Base-by-base conservation (phyloP, 257 asterid species). In the Nicotiana attenuata region DNA sequence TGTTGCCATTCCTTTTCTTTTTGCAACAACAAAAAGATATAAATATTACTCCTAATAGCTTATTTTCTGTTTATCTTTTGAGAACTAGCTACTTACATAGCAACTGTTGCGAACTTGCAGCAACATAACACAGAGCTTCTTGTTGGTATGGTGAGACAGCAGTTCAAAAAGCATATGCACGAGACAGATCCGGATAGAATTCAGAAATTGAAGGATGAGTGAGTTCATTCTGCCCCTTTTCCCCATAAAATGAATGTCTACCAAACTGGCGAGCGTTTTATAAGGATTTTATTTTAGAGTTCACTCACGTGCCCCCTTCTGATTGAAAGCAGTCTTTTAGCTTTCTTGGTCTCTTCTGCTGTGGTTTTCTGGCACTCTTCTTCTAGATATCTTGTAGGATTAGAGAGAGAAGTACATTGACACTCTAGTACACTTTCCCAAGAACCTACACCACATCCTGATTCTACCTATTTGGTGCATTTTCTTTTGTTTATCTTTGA, bases 141-240 rank as follows among this genome's bases (percentile, higher is more conserved):
- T 60, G 87, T 92, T 64, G 83, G 80, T 82, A 92, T 96, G 97
- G 92, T 94, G 82, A 87, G 99, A 61, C 89, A 91, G 82, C 98
- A 93, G 87, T 94, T 96, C 92, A 92, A 90, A 87, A 94, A 80
- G 82, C 86, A 91, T 85, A 94, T 88, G 93, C 93, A 92, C 17
- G 99, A 94, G 90, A 94, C 93, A n/a, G 91, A 96, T 90, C 95
- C 97, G 3, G 98, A 96, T 19, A 92, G 86, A 82, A 93, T 96
- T 81, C 98, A 92, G 87, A 86, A 92, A 83, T 56, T 94, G 86
- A 96, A 94, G 88, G 99, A 96, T 26, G 96, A 90, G 97, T 94
- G 84, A 92, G 97, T 89, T 82, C 35, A 64, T 24, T 38, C 22
- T 65, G 45, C 17, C 63, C 63, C 76, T 14, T 22, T 20, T 77